Base-by-base conservation (phyloP, 1,284 basidiomycete species). In the Trametes pubescens region DNA sequence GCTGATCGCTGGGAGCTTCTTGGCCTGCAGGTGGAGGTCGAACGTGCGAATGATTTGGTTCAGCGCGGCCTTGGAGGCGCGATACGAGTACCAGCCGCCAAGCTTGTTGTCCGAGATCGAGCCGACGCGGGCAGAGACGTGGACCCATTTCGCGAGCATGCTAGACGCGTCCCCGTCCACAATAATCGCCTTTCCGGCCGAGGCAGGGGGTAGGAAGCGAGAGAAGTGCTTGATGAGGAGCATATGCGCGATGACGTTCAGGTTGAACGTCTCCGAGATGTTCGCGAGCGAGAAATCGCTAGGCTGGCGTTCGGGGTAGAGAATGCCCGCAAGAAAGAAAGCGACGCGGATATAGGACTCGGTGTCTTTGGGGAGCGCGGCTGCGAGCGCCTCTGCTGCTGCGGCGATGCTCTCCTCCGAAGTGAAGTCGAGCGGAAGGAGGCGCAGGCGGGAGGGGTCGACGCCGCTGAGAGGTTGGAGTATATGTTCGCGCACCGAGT, bases 51-150 rank as follows among this genome's bases (percentile, higher is more conserved):
- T 79, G 53, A 89, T 81, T 74, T 92, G 90, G 73, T 93, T 92
- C 62, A 92, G 80, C 48, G 91, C 90, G 0, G 90, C 86, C 74
- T 93, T 93, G 59, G 89, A 90, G 60, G 89, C 81, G 48, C 90
- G 83, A 74, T 92, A 92, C 29, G 86, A 88, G 74, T 89, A 92
- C 90, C 90, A 92, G 34, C 86, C 88, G 8, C 88, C 88, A 53
- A 80, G 80, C 37, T 76, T 75, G 73, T 90, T 91, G 72, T 91
- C 88, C 18, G 79, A 80, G 63, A 90, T 84, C 49, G 85, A 87
- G 35, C 88, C 88, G 11, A 90, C 85, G 46, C 86, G 84, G 5
- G 88, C 88, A 11, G 84, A 83, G 66, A 90, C 75, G 72, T 89
- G 86, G 16, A 86, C 83, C 86, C 86, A 88, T 70, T 85, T 86